These are phyloP conservation scores for Penicillium antarcticum DNA, from an alignment of 495 filamentous ascomycete genomes.

Conservation along the genomic window DNA sequence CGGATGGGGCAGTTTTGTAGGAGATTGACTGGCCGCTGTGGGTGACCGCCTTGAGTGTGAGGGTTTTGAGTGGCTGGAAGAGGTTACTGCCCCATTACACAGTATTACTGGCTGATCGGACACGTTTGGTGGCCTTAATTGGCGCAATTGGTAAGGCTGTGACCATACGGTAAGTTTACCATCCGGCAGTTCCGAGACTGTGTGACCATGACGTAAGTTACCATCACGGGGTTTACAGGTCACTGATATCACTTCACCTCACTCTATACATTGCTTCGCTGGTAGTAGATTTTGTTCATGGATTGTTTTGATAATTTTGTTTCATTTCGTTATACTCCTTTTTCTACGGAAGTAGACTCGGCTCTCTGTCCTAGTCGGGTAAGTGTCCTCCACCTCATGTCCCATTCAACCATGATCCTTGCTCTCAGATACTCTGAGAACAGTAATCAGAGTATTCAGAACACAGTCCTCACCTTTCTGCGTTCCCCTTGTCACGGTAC, in stretches of 20 bases:
- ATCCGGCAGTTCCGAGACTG: constrained; percentile 26
- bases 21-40: constrained; percentile 9
- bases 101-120: neutral
- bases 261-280: too few relatives aligned
- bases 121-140: neutral
- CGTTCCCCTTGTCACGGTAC: neutral
- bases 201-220: constrained; percentile 15
- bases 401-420: constrained; percentile 7
- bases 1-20: constrained; percentile 50
- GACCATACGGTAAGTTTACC: neutral
- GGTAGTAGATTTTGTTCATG: too few relatives aligned
- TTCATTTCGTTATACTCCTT: too few relatives aligned
- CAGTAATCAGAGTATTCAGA: too few relatives aligned
- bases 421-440: neutral
- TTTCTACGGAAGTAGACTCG: too few relatives aligned
- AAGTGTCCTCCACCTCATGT: constrained; percentile 18
- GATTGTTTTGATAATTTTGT: too few relatives aligned
- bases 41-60: neutral
- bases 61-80: too few relatives aligned
- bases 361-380: constrained; percentile 27
- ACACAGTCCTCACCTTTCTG: neutral
- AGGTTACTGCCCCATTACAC: neutral
- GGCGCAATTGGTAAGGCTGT: neutral
- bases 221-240: too few relatives aligned
- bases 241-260: too few relatives aligned